A percentile compares a stretch with the other conserved stretches of the same genome.
Evolutionary conservation across 2,329 filamentous ascomycete genomes (phyloP).

Genomic region (Ilyonectria sp.): DNA sequence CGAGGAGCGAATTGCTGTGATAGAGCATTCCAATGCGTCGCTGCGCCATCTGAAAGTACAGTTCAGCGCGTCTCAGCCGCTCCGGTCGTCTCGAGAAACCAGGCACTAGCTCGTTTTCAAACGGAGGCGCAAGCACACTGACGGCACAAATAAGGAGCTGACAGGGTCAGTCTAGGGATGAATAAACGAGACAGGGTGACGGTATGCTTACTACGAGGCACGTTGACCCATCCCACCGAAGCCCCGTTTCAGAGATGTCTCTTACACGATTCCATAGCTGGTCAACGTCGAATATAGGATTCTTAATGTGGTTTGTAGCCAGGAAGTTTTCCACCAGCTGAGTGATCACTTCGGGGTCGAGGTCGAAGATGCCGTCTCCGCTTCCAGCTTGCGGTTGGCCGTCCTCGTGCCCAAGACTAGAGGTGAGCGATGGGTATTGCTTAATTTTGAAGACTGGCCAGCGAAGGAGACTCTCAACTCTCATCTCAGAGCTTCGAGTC

Average conservation of each 20-base stretch:
- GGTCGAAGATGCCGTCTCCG: conserved; percentile 31
- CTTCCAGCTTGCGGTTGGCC: not conserved
- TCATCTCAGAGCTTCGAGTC: conserved; percentile 34
- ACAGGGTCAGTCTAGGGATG: conserved; percentile 8
- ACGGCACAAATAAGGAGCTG: conserved; percentile 43
- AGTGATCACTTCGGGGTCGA: conserved; percentile 32
- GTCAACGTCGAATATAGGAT: conserved; percentile 40
- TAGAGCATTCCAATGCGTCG: conserved; percentile 42
- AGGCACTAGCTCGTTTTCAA: conserved; percentile 22
- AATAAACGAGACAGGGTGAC: not conserved
- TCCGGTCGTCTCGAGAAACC: conserved; percentile 27
- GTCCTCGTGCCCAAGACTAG: conserved; percentile 20
- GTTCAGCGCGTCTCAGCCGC: conserved; percentile 30
- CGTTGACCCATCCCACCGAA: conserved; percentile 40
- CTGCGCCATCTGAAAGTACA: conserved; percentile 40
- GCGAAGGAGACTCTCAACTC: conserved; percentile 26
- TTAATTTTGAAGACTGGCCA: conserved; percentile 29
- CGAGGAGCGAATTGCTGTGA: conserved; percentile 38
- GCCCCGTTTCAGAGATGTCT: conserved; percentile 32
- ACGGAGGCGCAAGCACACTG: conserved; percentile 34
- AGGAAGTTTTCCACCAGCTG: conserved; percentile 43
- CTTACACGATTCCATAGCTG: conserved; percentile 33
- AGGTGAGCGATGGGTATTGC: conserved; percentile 21
- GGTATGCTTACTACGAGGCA: conserved; percentile 38
- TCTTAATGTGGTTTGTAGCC: conserved; percentile 40